A percentile compares a stretch with the other conserved stretches of the same genome.
These are phyloP conservation scores for Alternaria solani DNA, from an alignment of 2,329 filamentous ascomycete species.

Conservation along the genomic window DNA sequence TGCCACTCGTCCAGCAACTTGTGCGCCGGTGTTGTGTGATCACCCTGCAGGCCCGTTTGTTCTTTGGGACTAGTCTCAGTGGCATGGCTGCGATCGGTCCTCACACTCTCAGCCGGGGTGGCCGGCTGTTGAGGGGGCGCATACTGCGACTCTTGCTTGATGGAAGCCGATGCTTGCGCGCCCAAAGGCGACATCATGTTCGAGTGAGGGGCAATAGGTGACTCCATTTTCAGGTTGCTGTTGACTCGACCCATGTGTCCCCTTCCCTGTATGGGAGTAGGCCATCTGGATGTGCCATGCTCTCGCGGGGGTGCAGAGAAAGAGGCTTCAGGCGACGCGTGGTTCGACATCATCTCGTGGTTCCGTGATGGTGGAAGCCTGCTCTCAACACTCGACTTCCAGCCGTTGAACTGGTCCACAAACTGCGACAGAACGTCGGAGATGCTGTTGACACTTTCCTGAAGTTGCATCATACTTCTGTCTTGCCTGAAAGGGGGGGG, in stretches of 20 bases:
- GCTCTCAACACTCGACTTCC: slow-evolving; percentile 45
- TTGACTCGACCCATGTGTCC: slow-evolving; percentile 37
- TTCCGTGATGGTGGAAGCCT: slow-evolving; percentile 31
- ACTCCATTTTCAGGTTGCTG: slow-evolving; percentile 46
- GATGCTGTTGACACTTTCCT: slow-evolving; percentile 54
- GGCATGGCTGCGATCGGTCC: slow-evolving; percentile 34
- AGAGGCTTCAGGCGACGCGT: slow-evolving; percentile 42
- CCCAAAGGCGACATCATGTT: slow-evolving; percentile 40
- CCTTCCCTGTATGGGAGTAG: slow-evolving; percentile 41
- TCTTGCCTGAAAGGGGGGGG: slow-evolving; percentile 49
- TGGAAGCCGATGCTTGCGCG: slow-evolving; percentile 37
- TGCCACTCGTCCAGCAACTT: slow-evolving; percentile 75
- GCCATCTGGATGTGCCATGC: slow-evolving; percentile 35
- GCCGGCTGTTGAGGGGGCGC: slow-evolving; percentile 37
- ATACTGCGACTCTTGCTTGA: slow-evolving; percentile 41
- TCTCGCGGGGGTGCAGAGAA: slow-evolving; percentile 37
- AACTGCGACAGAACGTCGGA: slow-evolving; percentile 41
- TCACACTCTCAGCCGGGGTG: slow-evolving; percentile 46
- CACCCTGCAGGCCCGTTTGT: slow-evolving; percentile 69
- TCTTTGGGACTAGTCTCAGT: slow-evolving; percentile 30
- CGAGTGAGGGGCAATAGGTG: slow-evolving; percentile 37
- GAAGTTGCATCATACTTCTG: slow-evolving; percentile 60
- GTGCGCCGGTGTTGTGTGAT: slow-evolving; percentile 91
- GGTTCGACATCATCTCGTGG: slow-evolving; percentile 30
- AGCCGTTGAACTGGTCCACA: slow-evolving; percentile 43